Evolutionary conservation across 139 green algal genomes (phyloP).

Genomic region (Trebouxia sp.): DNA sequence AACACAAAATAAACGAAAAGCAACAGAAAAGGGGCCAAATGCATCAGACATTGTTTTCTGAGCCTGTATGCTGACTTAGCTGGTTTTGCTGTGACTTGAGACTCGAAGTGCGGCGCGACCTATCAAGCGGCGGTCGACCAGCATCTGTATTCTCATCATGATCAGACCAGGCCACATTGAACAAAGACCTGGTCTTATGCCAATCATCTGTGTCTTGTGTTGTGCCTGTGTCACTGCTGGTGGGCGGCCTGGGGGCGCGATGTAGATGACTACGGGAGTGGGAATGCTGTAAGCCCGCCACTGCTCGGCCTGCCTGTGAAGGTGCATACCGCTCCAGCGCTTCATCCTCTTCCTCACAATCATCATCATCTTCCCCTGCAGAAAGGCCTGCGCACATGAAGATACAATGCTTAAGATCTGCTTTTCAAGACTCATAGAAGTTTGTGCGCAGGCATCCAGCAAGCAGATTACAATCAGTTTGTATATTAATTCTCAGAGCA

Average conservation of each 20-base stretch:
- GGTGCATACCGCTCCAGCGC: not conserved
- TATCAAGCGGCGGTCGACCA: not conserved
- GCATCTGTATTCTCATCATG: not conserved
- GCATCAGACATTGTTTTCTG: not conserved
- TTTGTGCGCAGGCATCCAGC: too few relatives aligned
- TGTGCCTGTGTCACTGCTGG: constrained; percentile 9
- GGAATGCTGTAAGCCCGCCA: not conserved
- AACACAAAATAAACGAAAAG: not conserved
- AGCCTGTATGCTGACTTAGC: not conserved
- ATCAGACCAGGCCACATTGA: constrained; percentile 14
- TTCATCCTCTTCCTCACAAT: not conserved
- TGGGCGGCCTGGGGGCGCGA: not conserved
- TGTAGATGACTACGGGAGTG: not conserved
- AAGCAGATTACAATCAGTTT: too few relatives aligned
- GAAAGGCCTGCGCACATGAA: not conserved
- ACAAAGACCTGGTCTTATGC: not conserved
- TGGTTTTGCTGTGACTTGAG: not conserved
- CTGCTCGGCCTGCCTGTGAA: not conserved
- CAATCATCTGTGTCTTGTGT: constrained; percentile 11
- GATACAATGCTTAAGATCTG: too few relatives aligned
- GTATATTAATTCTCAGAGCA: too few relatives aligned
- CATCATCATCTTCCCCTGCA: not conserved
- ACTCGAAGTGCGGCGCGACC: not conserved
- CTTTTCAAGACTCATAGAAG: not conserved
- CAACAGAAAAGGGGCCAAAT: not conserved